Evolutionary conservation across 352 stramenopile species (phyloP).

Genomic region (Globisporangium barbulae): DNA sequence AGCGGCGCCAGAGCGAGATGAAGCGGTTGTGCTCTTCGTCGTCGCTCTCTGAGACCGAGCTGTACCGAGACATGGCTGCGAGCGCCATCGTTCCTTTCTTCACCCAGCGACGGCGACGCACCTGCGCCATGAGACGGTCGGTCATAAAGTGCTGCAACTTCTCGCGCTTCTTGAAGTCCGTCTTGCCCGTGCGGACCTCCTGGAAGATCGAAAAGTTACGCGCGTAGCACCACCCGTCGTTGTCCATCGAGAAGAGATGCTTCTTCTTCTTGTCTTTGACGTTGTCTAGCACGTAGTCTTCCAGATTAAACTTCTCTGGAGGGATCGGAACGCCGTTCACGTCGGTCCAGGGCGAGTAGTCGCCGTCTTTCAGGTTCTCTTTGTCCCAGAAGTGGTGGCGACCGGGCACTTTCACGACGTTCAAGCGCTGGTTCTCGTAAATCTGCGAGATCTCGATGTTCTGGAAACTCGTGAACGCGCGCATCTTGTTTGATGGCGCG

Average conservation of each 20-base stretch:
- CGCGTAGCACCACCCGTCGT: slow-evolving; percentile 85
- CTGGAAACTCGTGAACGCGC: slow-evolving; percentile 70
- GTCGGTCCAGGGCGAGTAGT: slow-evolving; percentile 85
- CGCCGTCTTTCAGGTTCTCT: slow-evolving; percentile 73
- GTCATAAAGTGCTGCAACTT: slow-evolving; percentile 85
- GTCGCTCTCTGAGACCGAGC: slow-evolving; percentile 60
- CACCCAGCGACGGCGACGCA: slow-evolving; percentile 76
- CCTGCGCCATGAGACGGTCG: slow-evolving; percentile 79
- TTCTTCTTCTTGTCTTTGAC: slow-evolving; percentile 80
- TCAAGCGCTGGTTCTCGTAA: slow-evolving; percentile 86
- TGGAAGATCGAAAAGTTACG: slow-evolving; percentile 88
- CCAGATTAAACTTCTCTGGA: slow-evolving; percentile 65
- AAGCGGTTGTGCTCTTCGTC: slow-evolving; percentile 67
- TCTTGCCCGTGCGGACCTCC: slow-evolving; percentile 74
- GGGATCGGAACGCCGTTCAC: slow-evolving; percentile 83
- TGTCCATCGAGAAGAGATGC: slow-evolving; percentile 79
- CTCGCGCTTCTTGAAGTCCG: slow-evolving; percentile 74
- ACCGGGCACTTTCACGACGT: slow-evolving; percentile 65
- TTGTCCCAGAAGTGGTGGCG: slow-evolving; percentile 70
- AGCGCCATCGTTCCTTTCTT: slow-evolving; percentile 51
- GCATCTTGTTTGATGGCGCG: slow-evolving; percentile 77
- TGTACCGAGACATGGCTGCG: slow-evolving; percentile 35
- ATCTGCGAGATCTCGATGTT: slow-evolving; percentile 81
- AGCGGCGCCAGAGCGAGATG: slow-evolving; percentile 63
- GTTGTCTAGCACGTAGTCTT: slow-evolving; percentile 77